phyloP scores from a whole-genome alignment of 495 filamentous ascomycete species.

The Neurospora sp. region DNA sequence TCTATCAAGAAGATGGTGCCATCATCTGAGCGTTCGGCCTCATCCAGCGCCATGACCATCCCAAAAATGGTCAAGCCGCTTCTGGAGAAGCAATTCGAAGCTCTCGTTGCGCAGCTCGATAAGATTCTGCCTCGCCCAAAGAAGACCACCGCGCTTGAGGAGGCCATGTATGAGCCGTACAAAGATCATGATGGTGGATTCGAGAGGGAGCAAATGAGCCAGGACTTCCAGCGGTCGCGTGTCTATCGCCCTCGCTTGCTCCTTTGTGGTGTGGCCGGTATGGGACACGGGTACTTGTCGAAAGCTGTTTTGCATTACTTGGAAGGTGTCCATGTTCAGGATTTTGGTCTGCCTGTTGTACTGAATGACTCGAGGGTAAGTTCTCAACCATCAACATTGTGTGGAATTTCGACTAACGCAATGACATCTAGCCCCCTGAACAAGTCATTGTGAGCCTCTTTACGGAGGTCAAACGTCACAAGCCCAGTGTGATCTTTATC shows the following conservation, averaged over 20 bases:
- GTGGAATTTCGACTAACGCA: slow-evolving; percentile 13
- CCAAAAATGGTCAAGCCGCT: slow-evolving; percentile 73
- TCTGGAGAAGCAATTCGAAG: slow-evolving; percentile 57
- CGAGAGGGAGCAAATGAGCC: slow-evolving; percentile 71
- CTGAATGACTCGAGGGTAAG: slow-evolving; percentile 48
- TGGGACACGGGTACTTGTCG: slow-evolving; percentile 90
- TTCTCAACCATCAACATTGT: slow-evolving; percentile 30
- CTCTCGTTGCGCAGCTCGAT: slow-evolving; percentile 57
- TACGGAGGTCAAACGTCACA: slow-evolving; percentile 82
- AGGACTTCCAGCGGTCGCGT: slow-evolving; percentile 81
- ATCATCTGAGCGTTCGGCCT: slow-evolving; percentile 79
- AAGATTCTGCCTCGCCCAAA: slow-evolving; percentile 75
- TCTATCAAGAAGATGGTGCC: slow-evolving; percentile 93
- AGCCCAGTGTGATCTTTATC: slow-evolving; percentile 92
- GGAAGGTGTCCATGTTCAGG: slow-evolving; percentile 88
- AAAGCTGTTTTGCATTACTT: slow-evolving; percentile 80
- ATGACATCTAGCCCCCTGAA: slow-evolving; percentile 52
- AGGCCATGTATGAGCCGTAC: slow-evolving; percentile 86
- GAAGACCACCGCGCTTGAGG: slow-evolving; percentile 78
- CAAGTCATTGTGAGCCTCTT: slow-evolving; percentile 83
- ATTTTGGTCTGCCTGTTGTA: slow-evolving; percentile 83
- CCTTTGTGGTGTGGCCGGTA: slow-evolving; percentile 65
- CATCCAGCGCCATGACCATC: slow-evolving; percentile 69
- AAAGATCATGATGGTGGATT: slow-evolving; percentile 68
- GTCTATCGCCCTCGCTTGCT: slow-evolving; percentile 84